Percentiles rank a stretch among this genome's conserved stretches.
These are phyloP conservation scores for Aspergillus sclerotialis DNA, from an alignment of 2,329 filamentous ascomycete species.

Conservation along the genomic window DNA sequence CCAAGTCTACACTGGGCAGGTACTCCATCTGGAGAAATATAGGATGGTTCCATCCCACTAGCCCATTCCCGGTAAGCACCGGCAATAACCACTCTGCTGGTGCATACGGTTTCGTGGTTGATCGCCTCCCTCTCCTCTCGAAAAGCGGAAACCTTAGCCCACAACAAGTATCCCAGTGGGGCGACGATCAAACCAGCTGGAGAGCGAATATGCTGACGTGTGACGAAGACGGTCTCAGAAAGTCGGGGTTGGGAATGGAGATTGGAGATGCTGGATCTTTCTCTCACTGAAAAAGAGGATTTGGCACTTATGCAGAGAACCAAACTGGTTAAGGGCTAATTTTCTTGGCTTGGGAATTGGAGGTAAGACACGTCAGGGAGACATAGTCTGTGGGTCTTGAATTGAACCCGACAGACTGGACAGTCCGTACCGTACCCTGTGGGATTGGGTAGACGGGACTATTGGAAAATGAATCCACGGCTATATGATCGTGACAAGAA, in stretches of 20 bases:
- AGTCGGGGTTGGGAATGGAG: too few relatives aligned
- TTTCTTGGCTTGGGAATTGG: neutral
- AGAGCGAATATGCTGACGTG: neutral
- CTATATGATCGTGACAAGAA: constrained; percentile 1
- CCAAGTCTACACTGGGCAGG: neutral
- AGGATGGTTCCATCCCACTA: too few relatives aligned
- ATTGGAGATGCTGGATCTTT: neutral
- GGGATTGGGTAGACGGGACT: constrained; percentile 10
- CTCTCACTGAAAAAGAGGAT: neutral
- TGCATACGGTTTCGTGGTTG: too few relatives aligned
- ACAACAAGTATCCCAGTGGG: neutral
- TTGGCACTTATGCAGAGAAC: neutral
- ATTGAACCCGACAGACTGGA: constrained; percentile 18
- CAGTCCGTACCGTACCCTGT: too few relatives aligned
- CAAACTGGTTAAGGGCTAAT: neutral
- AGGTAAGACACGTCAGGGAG: neutral
- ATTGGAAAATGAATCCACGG: neutral
- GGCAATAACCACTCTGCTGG: neutral
- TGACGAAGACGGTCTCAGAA: too few relatives aligned
- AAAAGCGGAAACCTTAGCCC: neutral
- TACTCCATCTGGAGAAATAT: neutral
- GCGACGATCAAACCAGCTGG: neutral
- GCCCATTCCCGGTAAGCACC: neutral
- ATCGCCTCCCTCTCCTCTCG: neutral
- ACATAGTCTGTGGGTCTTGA: constrained; percentile 10